Evolutionary conservation across 192 early-diverging fungal species (phyloP).

Genomic region (Coemansia sp.): DNA sequence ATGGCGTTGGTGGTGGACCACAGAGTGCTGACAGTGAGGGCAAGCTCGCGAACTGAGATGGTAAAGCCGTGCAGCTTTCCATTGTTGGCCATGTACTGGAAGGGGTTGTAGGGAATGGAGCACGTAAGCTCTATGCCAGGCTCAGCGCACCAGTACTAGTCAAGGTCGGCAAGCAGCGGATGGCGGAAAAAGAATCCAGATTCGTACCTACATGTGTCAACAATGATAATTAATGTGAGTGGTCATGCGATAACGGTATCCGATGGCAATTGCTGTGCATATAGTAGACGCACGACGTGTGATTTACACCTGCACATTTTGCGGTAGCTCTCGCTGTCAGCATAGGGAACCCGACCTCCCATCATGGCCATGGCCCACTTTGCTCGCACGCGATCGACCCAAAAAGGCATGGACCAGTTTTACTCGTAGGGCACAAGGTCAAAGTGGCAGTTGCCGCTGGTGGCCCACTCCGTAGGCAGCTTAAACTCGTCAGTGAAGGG

Average conservation of each 20-base stretch:
- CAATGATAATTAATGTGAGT: constrained; percentile 58
- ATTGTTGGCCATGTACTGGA: constrained; percentile 59
- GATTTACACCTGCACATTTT: constrained; percentile 27
- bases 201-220: constrained; percentile 61
- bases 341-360: constrained; percentile 59
- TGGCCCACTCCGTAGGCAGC: constrained; percentile 45
- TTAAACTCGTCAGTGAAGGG: constrained; percentile 67
- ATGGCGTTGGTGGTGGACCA: constrained; percentile 52
- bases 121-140: constrained; percentile 59
- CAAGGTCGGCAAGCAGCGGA: constrained; percentile 54
- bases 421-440: constrained; percentile 62
- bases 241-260: constrained; percentile 63
- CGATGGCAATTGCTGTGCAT: constrained; percentile 9
- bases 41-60: constrained; percentile 55
- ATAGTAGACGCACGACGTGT: constrained; percentile 17
- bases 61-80: constrained; percentile 58
- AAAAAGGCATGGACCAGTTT: constrained; percentile 77
- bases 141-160: constrained; percentile 66
- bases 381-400: constrained; percentile 55
- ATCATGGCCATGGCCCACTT: constrained; percentile 58
- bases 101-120: constrained; percentile 60
- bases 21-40: constrained; percentile 54
- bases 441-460: constrained; percentile 63
- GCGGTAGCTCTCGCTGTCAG: constrained; percentile 67
- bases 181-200: constrained; percentile 62